Base-by-base conservation (phyloP, 371 early-diverging fungal species). In the Funneliformis caledonium region DNA sequence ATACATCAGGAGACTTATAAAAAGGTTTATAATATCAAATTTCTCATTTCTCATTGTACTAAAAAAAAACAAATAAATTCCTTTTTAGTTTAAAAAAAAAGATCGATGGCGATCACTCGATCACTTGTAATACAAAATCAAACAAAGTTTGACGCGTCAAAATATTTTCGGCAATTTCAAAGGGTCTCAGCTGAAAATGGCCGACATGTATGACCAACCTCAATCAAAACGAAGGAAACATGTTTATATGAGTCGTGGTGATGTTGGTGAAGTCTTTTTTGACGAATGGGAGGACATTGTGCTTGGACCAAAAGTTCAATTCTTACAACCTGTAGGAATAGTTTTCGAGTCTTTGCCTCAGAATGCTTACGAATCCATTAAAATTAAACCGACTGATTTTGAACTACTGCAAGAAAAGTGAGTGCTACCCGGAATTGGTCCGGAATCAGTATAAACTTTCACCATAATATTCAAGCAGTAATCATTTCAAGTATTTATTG, bases 241-340 rank as follows among this genome's bases (percentile, higher is more conserved):
- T 12, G 65, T 65, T 31, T 65, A 33, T 65, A 65, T 31, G n/a
- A 56, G 31, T 47, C 77, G 77, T 47, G 77, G 77, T 12, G 77
- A 77, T 77, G 22, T 61, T 26, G 48, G 19, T 12, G 77, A 65
- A 65, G 42, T 65, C 12, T 77, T 77, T 48, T n/a, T 26, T 26
- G 77, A 77, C 48, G 65, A 61, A 47, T 77, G 77, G 77, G 47
- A 65, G 31, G 45, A 77, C 2, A 10, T 31, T n/a, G 65, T 77
- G 6, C 31, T 77, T 42, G 64, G 31, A 12, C 77, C 65, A 6
- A 65, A 64, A 65, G 47, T 33, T 7, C 22, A 31, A 19, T 31
- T 77, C 2, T 62, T 77, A 16, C 77, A 65, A 48, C 7, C 45
- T 8, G 48, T 65, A 9, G 65, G 77, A 26, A 48, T 65, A 37